These are phyloP conservation scores for Pleurotus giganteus DNA, from an alignment of 768 basidiomycete genomes.

Conservation along the genomic window DNA sequence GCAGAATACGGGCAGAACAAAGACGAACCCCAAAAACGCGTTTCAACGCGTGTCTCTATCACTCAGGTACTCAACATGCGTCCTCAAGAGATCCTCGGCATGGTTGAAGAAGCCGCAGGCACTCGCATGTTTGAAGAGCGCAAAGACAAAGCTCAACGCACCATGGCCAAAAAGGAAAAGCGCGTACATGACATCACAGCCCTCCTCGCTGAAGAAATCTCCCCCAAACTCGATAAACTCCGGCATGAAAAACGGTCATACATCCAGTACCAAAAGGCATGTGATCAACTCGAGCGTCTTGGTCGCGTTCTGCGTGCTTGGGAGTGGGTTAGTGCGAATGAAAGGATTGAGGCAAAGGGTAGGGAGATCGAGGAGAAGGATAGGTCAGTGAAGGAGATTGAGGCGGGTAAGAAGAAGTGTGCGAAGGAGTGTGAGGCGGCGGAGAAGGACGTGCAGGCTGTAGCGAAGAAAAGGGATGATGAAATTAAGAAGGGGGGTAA, in stretches of 20 bases:
- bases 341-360: constrained; percentile 53
- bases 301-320: constrained; percentile 80
- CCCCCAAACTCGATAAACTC: constrained; percentile 89
- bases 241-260: constrained; percentile 86
- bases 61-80: constrained; percentile 91
- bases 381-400: constrained; percentile 42
- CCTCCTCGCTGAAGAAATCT: constrained; percentile 85
- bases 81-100: constrained; percentile 94
- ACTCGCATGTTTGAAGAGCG: constrained; percentile 99
- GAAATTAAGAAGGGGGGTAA: constrained; percentile 94
- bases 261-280: constrained; percentile 87
- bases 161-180: constrained; percentile 97
- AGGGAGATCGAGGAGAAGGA: constrained; percentile 50
- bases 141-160: constrained; percentile 94
- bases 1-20: background rate
- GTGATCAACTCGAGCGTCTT: constrained; percentile 83
- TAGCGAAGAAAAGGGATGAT: constrained; percentile 75
- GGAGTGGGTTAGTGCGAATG: constrained; percentile 74
- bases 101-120: constrained; percentile 98
- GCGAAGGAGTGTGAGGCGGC: constrained; percentile 56
- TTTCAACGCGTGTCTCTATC: background rate
- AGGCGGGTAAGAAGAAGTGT: constrained; percentile 49
- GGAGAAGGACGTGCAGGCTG: constrained; percentile 63
- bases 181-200: constrained; percentile 85
- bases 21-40: background rate